These are phyloP conservation scores for Lenwebbia sp. DNA, from an alignment of 345 rosid species.

Conservation along the genomic window DNA sequence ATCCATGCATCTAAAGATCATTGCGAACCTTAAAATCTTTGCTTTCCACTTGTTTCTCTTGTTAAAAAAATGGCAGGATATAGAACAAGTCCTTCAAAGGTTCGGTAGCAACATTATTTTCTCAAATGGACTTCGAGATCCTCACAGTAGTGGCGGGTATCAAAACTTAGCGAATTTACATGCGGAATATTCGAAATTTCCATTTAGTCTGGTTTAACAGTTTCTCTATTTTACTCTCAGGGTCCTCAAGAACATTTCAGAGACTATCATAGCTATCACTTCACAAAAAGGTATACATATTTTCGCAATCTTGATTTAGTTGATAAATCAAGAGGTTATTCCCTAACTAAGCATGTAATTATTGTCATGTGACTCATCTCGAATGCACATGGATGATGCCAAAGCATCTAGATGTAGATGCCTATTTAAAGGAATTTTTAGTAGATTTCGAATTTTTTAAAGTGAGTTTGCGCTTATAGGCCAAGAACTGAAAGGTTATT, in stretches of 20 bases:
- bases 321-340: no score
- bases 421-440: no score
- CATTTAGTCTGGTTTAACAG: neutral
- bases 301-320: no score
- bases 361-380: no score
- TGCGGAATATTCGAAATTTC: no score
- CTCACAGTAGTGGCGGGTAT: neutral
- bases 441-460: no score
- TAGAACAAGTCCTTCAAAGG: neutral
- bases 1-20: neutral
- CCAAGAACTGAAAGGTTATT: no score
- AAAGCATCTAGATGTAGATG: no score
- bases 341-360: neutral
- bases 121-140: neutral
- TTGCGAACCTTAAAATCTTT: neutral
- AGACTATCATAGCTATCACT: neutral
- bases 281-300: neutral
- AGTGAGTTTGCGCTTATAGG: no score
- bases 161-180: neutral
- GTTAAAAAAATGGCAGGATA: neutral
- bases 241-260: neutral
- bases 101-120: neutral
- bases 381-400: no score
- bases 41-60: neutral
- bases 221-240: neutral